phyloP scores from a whole-genome alignment of 257 asterid genomes.

The Verbascum thapsus region DNA sequence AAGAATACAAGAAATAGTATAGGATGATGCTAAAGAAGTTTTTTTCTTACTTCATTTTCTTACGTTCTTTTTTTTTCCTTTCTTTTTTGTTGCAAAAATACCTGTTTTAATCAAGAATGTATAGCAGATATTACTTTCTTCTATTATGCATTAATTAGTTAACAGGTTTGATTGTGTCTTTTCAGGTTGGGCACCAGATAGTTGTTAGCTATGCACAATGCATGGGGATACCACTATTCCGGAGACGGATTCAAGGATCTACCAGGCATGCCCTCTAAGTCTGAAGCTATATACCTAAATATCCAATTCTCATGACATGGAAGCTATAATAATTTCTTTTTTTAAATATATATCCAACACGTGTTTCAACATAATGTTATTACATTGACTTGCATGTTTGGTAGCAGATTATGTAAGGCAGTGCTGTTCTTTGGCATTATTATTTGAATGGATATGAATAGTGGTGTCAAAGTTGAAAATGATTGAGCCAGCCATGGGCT shows the following conservation, averaged over 20 bases:
- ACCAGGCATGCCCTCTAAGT: slow-evolving; percentile 62
- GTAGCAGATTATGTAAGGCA: neutral
- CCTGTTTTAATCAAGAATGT: slow-evolving; percentile 8
- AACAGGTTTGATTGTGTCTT: slow-evolving; percentile 14
- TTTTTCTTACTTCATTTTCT: no score
- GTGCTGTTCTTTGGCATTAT: neutral
- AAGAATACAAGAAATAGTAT: neutral
- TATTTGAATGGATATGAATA: slow-evolving; percentile 1
- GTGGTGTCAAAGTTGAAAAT: neutral
- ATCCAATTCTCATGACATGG: neutral
- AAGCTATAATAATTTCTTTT: slow-evolving; percentile 1
- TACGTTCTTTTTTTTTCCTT: no score
- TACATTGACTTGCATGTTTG: neutral
- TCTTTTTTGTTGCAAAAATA: neutral
- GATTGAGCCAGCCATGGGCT: neutral
- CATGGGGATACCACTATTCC: slow-evolving; percentile 89
- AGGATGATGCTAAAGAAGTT: neutral
- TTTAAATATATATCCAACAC: neutral
- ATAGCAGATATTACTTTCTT: slow-evolving; percentile 2
- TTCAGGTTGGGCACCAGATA: slow-evolving; percentile 95
- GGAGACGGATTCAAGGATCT: slow-evolving; percentile 92
- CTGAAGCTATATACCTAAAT: slow-evolving; percentile 15
- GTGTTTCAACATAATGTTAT: neutral
- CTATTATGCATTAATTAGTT: slow-evolving; percentile 11
- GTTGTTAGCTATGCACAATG: slow-evolving; percentile 83